Percentiles rank a stretch among this genome's conserved stretches.
Conservation (phyloP, 108 stramenopile genomes). For the Nitzschia palea region DNA sequence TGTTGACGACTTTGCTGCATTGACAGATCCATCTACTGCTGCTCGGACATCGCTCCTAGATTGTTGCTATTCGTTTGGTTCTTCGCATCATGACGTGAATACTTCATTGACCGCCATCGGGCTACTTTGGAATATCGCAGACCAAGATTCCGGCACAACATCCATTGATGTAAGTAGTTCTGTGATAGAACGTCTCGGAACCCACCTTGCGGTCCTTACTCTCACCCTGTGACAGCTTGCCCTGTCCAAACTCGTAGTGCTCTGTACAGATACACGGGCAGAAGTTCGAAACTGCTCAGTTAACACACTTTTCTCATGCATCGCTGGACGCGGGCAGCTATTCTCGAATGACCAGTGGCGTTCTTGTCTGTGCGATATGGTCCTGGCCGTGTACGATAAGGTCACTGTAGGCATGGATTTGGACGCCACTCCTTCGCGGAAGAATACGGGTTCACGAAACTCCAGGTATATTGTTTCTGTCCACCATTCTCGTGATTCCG, state of each 20-base stretch:
- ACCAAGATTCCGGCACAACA: slow-evolving; percentile 64
- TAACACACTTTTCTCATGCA: slow-evolving; percentile 91
- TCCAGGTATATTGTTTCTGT: slow-evolving; percentile 75
- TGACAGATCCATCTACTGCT: slow-evolving; percentile 34
- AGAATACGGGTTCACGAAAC: slow-evolving; percentile 6
- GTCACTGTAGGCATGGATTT: slow-evolving; percentile 21
- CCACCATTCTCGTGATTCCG: slow-evolving; percentile 84
- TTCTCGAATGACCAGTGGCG: slow-evolving; percentile 80
- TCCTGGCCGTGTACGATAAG: slow-evolving; percentile 59
- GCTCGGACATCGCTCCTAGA: slow-evolving; percentile 64
- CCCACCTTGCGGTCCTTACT: no score
- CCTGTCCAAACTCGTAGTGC: slow-evolving; percentile 65
- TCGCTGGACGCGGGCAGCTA: slow-evolving; percentile 78
- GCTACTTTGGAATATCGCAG: slow-evolving; percentile 84
- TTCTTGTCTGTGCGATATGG: slow-evolving; percentile 68
- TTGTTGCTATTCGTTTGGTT: slow-evolving; percentile 87
- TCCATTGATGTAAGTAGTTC: slow-evolving; percentile 59
- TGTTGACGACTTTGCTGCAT: slow-evolving; percentile 87
- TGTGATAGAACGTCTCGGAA: no score
- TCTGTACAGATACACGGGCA: slow-evolving; percentile 63
- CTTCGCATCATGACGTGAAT: slow-evolving; percentile 86
- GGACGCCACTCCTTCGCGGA: neutral
- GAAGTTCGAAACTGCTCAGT: slow-evolving; percentile 91
- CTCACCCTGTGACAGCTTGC: slow-evolving; percentile 34
- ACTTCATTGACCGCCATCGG: slow-evolving; percentile 91